Base-by-base conservation (phyloP, 495 filamentous ascomycete genomes). In the Cryomyces antarcticus region DNA sequence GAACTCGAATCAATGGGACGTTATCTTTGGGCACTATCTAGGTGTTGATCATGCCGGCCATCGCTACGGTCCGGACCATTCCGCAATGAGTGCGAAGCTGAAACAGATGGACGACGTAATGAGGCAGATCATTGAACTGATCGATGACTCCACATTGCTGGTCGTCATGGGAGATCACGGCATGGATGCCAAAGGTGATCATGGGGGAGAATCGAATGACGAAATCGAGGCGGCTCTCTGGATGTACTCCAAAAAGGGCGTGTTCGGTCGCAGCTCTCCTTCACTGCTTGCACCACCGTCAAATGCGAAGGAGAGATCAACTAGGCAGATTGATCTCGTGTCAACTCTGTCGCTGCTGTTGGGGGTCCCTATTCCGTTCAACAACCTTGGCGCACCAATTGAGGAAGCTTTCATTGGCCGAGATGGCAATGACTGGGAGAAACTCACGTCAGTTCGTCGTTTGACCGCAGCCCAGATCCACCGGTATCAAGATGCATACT, bases 141-240 rank as follows among this genome's bases (percentile, higher is more conserved):
- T 96, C 9, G 88, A 93, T 51, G 81, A 94, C 36, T 61, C 81
- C 30, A 96, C 89, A 3, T 62, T 97, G 28, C 63, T 97, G 38
- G 78, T 97, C 11, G 82, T 96, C 11, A 93, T 97, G 83, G 89
- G 89, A 7, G 89, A 97, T 57, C 89, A 97, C 58, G 89, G 89
- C 6, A 97, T 97, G 89, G 89, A 97, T 60, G 64, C 69, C 27
- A 97, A 97, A 62, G 89, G 89, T 5, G 89, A 97, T 52, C 89
- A 97, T 53, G 89, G 89, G 36, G 89, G 89, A 37, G 89, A 97
- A 61, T 94, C 86, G 9, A 78, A 92, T 52, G 85, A 93, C 37
- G 89, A 97, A 54, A 72, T 97, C 28, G 74, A 96, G 59, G 86
- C 89, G 45, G 89, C 92, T 2, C 55, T 97, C 40, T 97, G 92